phyloP scores from a whole-genome alignment of 2,329 filamentous ascomycete genomes.

The Nannizziopsis barbatae region DNA sequence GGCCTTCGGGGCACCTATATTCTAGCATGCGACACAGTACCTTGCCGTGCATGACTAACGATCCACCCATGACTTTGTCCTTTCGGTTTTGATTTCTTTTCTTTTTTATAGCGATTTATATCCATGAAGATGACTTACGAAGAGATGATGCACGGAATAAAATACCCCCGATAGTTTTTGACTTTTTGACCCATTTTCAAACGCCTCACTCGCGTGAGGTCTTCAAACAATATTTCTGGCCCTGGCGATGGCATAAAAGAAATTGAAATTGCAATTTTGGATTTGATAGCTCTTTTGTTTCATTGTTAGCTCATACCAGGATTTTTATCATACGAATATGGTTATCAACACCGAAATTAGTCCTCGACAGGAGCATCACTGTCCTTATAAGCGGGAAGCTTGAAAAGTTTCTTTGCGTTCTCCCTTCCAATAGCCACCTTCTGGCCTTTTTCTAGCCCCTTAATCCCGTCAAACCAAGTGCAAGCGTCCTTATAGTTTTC shows the following conservation, averaged over 20 bases:
- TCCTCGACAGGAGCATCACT: conserved; percentile 9
- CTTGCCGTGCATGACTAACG: background rate
- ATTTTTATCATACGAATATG: background rate
- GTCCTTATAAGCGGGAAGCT: conserved; percentile 27
- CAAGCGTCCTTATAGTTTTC: conserved; percentile 34
- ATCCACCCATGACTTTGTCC: no score
- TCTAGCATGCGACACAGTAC: background rate
- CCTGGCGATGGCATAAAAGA: no score
- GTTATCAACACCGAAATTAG: background rate
- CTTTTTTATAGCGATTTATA: no score
- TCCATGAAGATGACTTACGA: no score
- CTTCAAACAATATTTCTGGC: no score
- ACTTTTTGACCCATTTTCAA: no score
- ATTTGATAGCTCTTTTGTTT: background rate
- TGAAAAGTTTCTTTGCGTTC: conserved; percentile 38
- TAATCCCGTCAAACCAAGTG: conserved; percentile 35
- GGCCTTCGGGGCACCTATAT: background rate
- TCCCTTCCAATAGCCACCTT: conserved; percentile 31
- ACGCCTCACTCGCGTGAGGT: no score
- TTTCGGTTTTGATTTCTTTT: no score
- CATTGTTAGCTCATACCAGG: background rate
- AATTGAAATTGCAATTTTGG: no score
- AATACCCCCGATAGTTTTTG: no score
- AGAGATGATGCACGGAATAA: no score
- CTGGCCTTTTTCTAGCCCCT: conserved; percentile 25